Evolutionary conservation across 176 grass and related monocot species (phyloP).

Genomic region (Calamus simplicifolius): DNA sequence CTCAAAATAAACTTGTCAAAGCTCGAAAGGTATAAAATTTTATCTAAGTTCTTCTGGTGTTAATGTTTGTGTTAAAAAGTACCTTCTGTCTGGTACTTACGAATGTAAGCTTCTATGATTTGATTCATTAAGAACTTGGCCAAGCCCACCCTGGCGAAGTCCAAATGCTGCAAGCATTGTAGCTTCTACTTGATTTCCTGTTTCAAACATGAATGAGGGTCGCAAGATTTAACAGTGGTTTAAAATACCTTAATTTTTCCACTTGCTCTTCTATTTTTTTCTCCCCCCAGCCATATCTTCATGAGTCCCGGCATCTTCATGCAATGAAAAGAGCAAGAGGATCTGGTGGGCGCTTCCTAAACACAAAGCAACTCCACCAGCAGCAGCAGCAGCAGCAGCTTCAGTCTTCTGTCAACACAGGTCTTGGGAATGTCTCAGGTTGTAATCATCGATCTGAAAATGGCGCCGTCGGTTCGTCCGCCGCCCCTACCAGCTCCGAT

Average conservation of each 20-base stretch:
- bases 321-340: conserved; percentile 96
- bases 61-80: not conserved
- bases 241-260: not conserved
- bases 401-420: conserved; percentile 16
- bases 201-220: too few species aligned
- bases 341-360: conserved; percentile 85
- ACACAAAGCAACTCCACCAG: conserved; percentile 60
- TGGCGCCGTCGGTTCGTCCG: not conserved
- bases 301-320: conserved; percentile 83
- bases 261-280: not conserved
- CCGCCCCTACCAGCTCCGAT: conserved; percentile 3
- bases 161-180: too few species aligned
- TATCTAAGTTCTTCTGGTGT: not conserved
- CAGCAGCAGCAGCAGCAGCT: conserved; percentile 16
- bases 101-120: too few species aligned
- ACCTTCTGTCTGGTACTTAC: too few species aligned
- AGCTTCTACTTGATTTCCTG: too few species aligned
- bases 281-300: conserved; percentile 52
- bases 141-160: too few species aligned
- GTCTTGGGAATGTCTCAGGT: not conserved
- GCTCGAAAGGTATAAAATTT: conserved; percentile 55
- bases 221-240: too few species aligned
- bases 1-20: conserved; percentile 92
- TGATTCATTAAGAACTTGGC: too few species aligned
- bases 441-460: conserved; percentile 2